Evolutionary conservation across 2,329 filamentous ascomycete species (phyloP).

Genomic region (Aspergillus novoparasiticus): DNA sequence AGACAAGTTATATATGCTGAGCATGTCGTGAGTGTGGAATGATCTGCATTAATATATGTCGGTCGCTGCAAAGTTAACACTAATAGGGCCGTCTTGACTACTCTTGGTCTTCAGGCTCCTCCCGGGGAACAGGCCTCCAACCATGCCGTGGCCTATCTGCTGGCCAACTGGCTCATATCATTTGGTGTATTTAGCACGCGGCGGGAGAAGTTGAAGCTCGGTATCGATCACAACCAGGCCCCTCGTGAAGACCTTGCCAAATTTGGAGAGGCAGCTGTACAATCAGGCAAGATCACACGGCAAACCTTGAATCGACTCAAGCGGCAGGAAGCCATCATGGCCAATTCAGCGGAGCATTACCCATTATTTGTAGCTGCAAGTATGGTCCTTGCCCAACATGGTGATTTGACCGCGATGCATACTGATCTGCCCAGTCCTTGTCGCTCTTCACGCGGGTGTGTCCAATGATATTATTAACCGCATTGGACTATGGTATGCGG

Average conservation of each 20-base stretch:
- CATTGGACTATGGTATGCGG: constrained; percentile 39
- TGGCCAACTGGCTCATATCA: constrained; percentile 44
- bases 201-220: constrained; percentile 31
- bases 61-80: not conserved
- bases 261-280: constrained; percentile 39
- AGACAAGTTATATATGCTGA: not conserved
- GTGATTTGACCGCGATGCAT: not conserved
- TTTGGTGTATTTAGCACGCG: constrained; percentile 42
- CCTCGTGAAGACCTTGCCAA: constrained; percentile 42
- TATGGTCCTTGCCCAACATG: constrained; percentile 17
- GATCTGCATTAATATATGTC: not conserved
- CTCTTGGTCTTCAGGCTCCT: constrained; percentile 26
- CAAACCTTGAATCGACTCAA: constrained; percentile 38
- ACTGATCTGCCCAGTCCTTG: constrained; percentile 28
- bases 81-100: constrained; percentile 18
- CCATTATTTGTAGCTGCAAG: constrained; percentile 40
- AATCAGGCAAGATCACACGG: constrained; percentile 39
- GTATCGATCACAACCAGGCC: constrained; percentile 43
- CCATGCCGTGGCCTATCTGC: constrained; percentile 35
- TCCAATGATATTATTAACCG: constrained; percentile 38
- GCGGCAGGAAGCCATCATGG: constrained; percentile 37
- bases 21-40: not conserved
- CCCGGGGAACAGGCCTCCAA: constrained; percentile 23
- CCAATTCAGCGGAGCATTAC: constrained; percentile 39
- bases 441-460: constrained; percentile 39